phyloP scores from a whole-genome alignment of 768 basidiomycete species.

The Lentinula edodes region DNA sequence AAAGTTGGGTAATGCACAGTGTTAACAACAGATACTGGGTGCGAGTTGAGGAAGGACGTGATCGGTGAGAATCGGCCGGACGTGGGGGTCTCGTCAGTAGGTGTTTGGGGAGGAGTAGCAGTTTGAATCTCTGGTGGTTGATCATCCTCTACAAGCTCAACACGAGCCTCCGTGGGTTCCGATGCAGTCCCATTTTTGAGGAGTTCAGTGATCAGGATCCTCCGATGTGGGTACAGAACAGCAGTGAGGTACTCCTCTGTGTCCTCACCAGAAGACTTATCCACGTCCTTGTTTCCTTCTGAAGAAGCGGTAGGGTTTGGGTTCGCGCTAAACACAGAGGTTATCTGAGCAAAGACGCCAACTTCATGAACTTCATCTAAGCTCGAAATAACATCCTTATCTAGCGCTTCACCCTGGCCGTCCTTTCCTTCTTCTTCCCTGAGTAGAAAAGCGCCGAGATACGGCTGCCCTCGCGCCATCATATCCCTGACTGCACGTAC shows the following conservation, averaged over 20 bases:
- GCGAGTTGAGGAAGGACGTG: slow-evolving; percentile 74
- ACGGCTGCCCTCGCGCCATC: slow-evolving; percentile 95
- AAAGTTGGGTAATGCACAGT: slow-evolving; percentile 79
- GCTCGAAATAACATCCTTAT: slow-evolving; percentile 89
- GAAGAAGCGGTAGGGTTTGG: slow-evolving; percentile 20
- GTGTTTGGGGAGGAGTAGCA: slow-evolving; percentile 42
- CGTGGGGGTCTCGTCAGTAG: neutral
- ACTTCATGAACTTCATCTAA: slow-evolving; percentile 85
- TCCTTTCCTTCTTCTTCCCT: slow-evolving; percentile 75
- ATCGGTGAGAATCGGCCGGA: slow-evolving; percentile 4
- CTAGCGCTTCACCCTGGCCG: slow-evolving; percentile 20
- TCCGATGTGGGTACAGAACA: slow-evolving; percentile 88
- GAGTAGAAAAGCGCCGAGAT: slow-evolving; percentile 93
- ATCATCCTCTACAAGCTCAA: slow-evolving; percentile 35
- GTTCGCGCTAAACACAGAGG: slow-evolving; percentile 76
- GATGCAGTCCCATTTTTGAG: slow-evolving; percentile 56
- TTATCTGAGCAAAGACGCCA: slow-evolving; percentile 96
- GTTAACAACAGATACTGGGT: slow-evolving; percentile 82
- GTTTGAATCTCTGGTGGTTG: slow-evolving; percentile 29
- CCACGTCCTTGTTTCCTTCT: slow-evolving; percentile 14
- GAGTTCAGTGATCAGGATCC: slow-evolving; percentile 84
- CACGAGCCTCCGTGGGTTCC: slow-evolving; percentile 15
- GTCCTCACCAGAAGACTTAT: slow-evolving; percentile 36
- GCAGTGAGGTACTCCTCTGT: slow-evolving; percentile 91
- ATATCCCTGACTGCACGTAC: slow-evolving; percentile 94